These are phyloP conservation scores for Dichotomocladium elegans DNA, from an alignment of 371 early-diverging fungal species.

Conservation along the genomic window DNA sequence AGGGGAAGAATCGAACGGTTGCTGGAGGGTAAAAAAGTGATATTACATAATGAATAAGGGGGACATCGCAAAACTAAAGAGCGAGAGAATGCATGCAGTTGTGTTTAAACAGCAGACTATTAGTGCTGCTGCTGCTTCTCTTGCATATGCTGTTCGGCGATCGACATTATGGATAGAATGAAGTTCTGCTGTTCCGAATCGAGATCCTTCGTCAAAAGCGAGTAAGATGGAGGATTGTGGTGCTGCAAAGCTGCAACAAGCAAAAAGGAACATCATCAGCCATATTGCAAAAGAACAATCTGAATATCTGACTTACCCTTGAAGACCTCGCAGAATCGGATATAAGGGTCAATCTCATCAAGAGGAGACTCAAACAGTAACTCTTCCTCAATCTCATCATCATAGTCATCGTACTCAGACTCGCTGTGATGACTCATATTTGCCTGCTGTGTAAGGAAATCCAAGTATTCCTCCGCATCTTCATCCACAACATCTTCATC, in stretches of 20 bases:
- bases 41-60: too few relatives aligned
- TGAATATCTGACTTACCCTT: constrained; percentile 20
- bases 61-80: too few relatives aligned
- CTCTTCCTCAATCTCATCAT: constrained; percentile 76
- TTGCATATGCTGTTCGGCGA: constrained; percentile 36
- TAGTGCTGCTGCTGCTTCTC: constrained; percentile 2
- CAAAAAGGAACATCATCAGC: background rate
- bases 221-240: constrained; percentile 41
- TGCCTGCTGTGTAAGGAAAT: constrained; percentile 61
- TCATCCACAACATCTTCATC: constrained; percentile 60
- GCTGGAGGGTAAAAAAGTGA: too few relatives aligned
- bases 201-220: constrained; percentile 49
- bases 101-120: too few relatives aligned
- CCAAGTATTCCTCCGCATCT: constrained; percentile 62
- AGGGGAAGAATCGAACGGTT: too few relatives aligned
- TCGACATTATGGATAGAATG: constrained; percentile 40
- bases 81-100: too few relatives aligned
- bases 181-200: constrained; percentile 43
- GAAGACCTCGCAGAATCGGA: constrained; percentile 62
- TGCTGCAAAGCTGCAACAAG: constrained; percentile 39
- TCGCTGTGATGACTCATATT: constrained; percentile 17
- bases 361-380: constrained; percentile 78
- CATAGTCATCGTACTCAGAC: constrained; percentile 54
- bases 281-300: background rate
- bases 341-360: constrained; percentile 80